A percentile compares a stretch with the other conserved stretches of the same genome.
Evolutionary conservation across 1,139 yeast genomes (phyloP).

Genomic region (Hyphopichia burtonii): DNA sequence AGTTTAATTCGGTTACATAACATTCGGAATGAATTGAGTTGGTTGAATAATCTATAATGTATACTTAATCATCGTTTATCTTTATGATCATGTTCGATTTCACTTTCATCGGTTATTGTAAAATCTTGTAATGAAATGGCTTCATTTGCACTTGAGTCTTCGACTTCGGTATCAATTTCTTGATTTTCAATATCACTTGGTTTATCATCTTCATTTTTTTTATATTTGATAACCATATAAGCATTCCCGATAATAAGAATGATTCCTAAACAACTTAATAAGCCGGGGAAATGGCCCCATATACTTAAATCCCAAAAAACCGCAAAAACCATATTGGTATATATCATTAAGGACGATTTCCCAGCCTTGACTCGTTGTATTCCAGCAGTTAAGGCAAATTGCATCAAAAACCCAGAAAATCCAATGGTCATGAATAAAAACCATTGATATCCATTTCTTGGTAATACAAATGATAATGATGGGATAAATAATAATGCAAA

Average conservation of each 20-base stretch:
- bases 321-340: conserved; percentile 77
- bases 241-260: conserved; percentile 68
- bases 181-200: conserved; percentile 13
- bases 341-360: conserved; percentile 71
- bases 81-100: conserved; percentile 4
- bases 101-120: conserved; percentile 21
- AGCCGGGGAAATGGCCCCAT: conserved; percentile 72
- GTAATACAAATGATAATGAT: conserved; percentile 57
- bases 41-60: conserved; percentile 19
- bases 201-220: conserved; percentile 17
- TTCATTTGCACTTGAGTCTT: conserved; percentile 7
- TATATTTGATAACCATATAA: conserved; percentile 52
- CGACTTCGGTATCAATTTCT: background rate
- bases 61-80: background rate
- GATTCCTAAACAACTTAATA: conserved; percentile 70
- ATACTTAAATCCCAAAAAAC: conserved; percentile 71
- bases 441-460: conserved; percentile 66
- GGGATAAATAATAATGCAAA: conserved; percentile 57
- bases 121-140: conserved; percentile 26
- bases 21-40: conserved; percentile 26
- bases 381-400: conserved; percentile 76
- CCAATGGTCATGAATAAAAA: conserved; percentile 60
- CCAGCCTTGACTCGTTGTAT: conserved; percentile 81
- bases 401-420: conserved; percentile 77
- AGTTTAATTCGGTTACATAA: conserved; percentile 25